Evolutionary conservation across 2,329 filamentous ascomycete genomes (phyloP), one percentile per base, ranked within the genome.

Genomic region (Immersiporthe knoxdaviesiana): DNA sequence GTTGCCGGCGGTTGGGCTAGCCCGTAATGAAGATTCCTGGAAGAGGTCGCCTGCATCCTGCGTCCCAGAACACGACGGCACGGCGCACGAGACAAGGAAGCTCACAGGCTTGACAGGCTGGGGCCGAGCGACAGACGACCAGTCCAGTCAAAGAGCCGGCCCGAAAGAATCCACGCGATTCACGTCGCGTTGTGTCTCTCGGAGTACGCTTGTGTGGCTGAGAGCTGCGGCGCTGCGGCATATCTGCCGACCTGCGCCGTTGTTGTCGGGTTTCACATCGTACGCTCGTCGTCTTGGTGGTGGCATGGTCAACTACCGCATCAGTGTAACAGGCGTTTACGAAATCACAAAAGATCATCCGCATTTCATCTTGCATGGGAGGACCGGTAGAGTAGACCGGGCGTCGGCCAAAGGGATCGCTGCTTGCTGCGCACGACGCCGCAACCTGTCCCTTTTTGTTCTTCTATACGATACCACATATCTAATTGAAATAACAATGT

Each of bases 1-100:
- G 94, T 97, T 75, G 95, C 94, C 62, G 96, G 96, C 74, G 96
- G 96, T 70, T 99, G 94, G 93, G 89, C 92, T 69, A 83, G 82
- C 71, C 81, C 82, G 65, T 84, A 77, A 59, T 27, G 27, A 50
- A 21, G 18, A 63, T 50, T 16, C 24, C n/a, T 7, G 35, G 32
- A 30, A 50, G 14, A 32, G 24, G 39, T 30, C 61, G 41, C 18
- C 61, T 47, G 27, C 61, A 32, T 14, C 54, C 60, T 27, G 24
- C 39, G 16, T 32, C 58, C 54, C 58, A 44, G 61, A 16, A 64
- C n/a, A 69, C 67, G 69, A 64, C 35, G 63, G 52, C 44, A 66
- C 39, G 32, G 64, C 47, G 16, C 65, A 65, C 35, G 56, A n/a
- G n/a, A 67, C 21, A 39, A 64, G 64, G 64, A 62, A 62, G 59